These are phyloP conservation scores for Gelatoporia subvermispora DNA, from an alignment of 768 basidiomycete species.

Conservation along the genomic window DNA sequence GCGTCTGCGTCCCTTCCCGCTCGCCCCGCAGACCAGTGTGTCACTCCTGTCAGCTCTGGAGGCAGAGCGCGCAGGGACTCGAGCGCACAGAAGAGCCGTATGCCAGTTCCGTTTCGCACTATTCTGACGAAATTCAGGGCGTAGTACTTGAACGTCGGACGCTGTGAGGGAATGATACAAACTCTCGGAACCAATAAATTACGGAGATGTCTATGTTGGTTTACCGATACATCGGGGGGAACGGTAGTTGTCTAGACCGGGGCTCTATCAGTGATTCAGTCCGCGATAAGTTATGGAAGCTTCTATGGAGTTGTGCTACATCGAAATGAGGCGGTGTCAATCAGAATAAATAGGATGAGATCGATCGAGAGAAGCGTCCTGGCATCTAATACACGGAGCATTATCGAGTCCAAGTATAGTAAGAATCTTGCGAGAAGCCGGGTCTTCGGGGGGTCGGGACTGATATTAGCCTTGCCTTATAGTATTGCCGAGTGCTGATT, in stretches of 20 bases:
- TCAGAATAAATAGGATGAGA: not conserved
- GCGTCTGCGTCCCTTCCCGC: constrained; percentile 6
- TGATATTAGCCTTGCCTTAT: too few species aligned
- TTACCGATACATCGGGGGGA: too few species aligned
- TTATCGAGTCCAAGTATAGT: too few species aligned
- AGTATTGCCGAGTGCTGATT: not conserved
- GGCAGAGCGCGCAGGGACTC: not conserved
- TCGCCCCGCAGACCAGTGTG: not conserved
- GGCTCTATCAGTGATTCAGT: not conserved
- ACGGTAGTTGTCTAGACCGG: too few species aligned
- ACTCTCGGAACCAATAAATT: not conserved
- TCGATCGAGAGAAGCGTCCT: not conserved
- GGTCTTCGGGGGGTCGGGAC: not conserved
- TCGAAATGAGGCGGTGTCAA: too few species aligned
- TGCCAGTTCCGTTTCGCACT: constrained; percentile 19
- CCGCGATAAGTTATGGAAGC: not conserved
- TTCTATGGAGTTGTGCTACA: not conserved
- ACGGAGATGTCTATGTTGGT: not conserved
- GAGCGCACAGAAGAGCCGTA: constrained; percentile 9
- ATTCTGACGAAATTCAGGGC: constrained; percentile 22
- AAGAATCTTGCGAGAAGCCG: too few species aligned
- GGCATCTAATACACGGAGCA: too few species aligned
- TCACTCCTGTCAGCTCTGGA: constrained; percentile 2
- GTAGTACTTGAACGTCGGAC: not conserved
- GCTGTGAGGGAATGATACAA: not conserved